Percentiles rank a stretch among this genome's conserved stretches.
Conservation (phyloP, 2,329 filamentous ascomycete species). For the Balansia obtecta region DNA sequence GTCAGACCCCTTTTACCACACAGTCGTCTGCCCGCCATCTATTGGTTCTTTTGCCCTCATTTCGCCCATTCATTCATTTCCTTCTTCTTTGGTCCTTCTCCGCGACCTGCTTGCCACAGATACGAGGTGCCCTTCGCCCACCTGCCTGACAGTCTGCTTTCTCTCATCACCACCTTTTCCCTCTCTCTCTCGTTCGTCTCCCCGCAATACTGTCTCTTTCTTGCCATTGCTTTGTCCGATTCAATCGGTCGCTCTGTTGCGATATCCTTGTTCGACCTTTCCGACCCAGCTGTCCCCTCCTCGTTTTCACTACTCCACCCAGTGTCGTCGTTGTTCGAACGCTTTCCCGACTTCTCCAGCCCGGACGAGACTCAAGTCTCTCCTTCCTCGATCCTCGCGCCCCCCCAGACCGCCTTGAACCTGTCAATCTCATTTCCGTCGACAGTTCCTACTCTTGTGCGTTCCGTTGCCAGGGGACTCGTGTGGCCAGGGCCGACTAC, state of each 20-base stretch:
- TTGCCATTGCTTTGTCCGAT: background rate
- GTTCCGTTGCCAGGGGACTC: background rate
- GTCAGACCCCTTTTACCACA: background rate
- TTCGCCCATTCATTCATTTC: background rate
- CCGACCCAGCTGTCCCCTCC: background rate
- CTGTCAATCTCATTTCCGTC: background rate
- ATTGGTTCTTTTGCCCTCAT: background rate
- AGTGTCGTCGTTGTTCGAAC: slow-evolving; percentile 2
- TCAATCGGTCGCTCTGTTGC: background rate
- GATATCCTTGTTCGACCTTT: slow-evolving; percentile 3
- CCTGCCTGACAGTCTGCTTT: background rate
- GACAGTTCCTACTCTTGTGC: background rate
- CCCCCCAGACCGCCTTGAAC: background rate
- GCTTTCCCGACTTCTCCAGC: background rate
- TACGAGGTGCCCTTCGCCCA: background rate
- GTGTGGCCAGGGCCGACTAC: background rate
- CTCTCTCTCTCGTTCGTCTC: background rate
- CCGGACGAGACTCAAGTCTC: background rate
- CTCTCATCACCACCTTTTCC: background rate
- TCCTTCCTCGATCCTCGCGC: background rate
- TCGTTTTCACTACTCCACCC: background rate
- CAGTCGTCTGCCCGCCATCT: too few species aligned
- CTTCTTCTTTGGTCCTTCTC: background rate
- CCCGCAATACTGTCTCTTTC: background rate
- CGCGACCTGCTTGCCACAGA: slow-evolving; percentile 1